Evolutionary conservation across 164 flowering plant species (phyloP), one percentile per base, ranked within the genome.

Genomic region (Platanus orientalis): DNA sequence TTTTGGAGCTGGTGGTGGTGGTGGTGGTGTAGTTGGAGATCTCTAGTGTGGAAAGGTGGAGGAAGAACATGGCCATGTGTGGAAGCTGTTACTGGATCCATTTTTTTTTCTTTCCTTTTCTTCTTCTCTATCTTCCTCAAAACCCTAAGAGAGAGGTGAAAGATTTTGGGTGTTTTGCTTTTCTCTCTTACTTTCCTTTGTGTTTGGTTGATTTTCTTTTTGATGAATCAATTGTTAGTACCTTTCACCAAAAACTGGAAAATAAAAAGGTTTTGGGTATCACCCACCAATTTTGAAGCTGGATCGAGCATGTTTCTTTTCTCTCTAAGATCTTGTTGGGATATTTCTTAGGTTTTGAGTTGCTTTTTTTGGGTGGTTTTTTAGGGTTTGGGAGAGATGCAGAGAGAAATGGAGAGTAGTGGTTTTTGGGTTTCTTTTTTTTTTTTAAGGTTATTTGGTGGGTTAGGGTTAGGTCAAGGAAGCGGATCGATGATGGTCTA

Each of bases 41-140:
- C 89, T 75, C 89, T 74, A 2, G 82, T 67, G 63, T 75, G 83
- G 67, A 91, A 91, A 54, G 97, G 92, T 36, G 97, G 92, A 16
- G 92, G 94, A 21, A 85, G 88, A 49, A 88, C 74, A 58, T 85
- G 88, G 34, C 87, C 85, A 54, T 86, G 92, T 47, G 85, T 82
- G 58, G 72, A 60, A 36, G 78, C 75, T 68, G 87, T 67, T 27
- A 84, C 68, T 62, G 76, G 93, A 81, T 91, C 89, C 97, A 91
- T 90, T 12, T 59, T 28, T 19, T 39, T 5, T 47, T 39, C 6
- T 45, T 54, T 55, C 39, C 21, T 12, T 40, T 12, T 29, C 55
- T 39, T 21, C 52, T 62, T n/a, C 40, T 23, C 30, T 24, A 19
- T 53, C 45, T 17, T 34, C 52, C 48, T 52, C 55, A 16, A 47